These are phyloP conservation scores for Perkinsus olseni DNA, from an alignment of 169 alveolate species.

Conservation along the genomic window DNA sequence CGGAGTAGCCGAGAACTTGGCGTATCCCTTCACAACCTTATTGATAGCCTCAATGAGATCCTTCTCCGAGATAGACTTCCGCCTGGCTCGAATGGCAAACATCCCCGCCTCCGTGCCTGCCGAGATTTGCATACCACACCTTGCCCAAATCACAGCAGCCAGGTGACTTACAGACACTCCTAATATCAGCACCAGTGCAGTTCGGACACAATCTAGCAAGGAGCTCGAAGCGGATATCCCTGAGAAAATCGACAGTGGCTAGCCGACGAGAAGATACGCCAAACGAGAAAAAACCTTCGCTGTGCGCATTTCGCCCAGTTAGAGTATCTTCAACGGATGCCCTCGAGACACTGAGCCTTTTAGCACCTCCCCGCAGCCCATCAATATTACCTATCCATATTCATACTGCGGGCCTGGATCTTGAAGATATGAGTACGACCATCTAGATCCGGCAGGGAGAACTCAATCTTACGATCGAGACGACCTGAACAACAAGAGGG, in stretches of 20 bases:
- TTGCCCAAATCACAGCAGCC: neutral
- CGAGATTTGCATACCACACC: neutral
- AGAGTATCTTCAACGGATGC: no score
- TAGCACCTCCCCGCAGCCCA: no score
- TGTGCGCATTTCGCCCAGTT: no score
- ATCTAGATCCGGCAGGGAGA: slow-evolving; percentile 94
- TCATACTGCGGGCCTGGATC: slow-evolving; percentile 95
- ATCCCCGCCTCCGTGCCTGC: slow-evolving; percentile 95
- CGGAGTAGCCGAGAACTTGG: slow-evolving; percentile 95
- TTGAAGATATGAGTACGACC: slow-evolving; percentile 92
- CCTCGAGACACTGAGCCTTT: no score
- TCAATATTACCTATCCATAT: slow-evolving; percentile 71
- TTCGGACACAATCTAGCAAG: slow-evolving; percentile 95
- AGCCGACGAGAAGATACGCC: neutral
- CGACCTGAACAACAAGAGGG: slow-evolving; percentile 52
- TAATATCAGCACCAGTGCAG: slow-evolving; percentile 93
- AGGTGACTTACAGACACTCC: slow-evolving; percentile 78
- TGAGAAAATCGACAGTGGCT: neutral
- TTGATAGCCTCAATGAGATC: slow-evolving; percentile 92
- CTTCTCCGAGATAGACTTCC: slow-evolving; percentile 93
- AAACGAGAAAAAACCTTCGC: neutral
- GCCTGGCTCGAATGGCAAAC: slow-evolving; percentile 97
- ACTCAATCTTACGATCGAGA: slow-evolving; percentile 96
- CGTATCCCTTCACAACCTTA: slow-evolving; percentile 93
- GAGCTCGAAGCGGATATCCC: slow-evolving; percentile 90